Evolutionary conservation across 1,284 basidiomycete species (phyloP), one percentile per base, ranked within the genome.

Genomic region (Apiotrichum siamense): DNA sequence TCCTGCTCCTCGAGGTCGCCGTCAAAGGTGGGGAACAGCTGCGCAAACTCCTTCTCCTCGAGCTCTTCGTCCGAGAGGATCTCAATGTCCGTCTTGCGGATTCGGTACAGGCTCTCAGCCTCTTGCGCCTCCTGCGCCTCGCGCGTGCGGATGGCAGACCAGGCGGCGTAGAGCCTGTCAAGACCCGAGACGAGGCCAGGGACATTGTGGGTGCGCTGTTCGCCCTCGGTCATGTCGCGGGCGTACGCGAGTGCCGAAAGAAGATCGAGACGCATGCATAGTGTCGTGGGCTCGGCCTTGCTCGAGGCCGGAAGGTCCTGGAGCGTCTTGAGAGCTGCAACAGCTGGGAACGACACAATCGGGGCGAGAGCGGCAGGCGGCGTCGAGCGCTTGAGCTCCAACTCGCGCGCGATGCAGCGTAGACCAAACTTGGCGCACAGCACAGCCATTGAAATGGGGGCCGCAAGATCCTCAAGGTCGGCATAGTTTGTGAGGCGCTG

Each of bases 1-100:
- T 56, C 49, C 20, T 52, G 51, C 40, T 62, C 57, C 9, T 62
- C 60, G 4, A 63, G 62, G 24, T 85, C 72, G 23, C 79, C 79
- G 39, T 85, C 85, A 64, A 86, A 97, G 20, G 83, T 82, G 2
- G 93, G 91, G 73, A 97, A 97, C 41, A 96, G 71, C 3, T 79
- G 73, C 23, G 82, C 75, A 67, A 96, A 89, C 64, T 97, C 93
- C 54, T 79, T 77, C 67, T 87, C 87, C 64, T 94, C 87, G 32
- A 79, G 65, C 59, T 88, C 86, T 11, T 82, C 82, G 55, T 92
- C 93, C 12, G 80, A 80, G 11, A 80, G 73, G 24, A 80, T 78
- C 25, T 80, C 77, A 44, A 87, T 75, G 27, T 83, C 79, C 25
- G 80, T 73, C 49, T 79, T 79, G 38, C 81, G 83, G 49, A 79